Conservation (phyloP, 2,329 filamentous ascomycete genomes). For the Nemania sp. region DNA sequence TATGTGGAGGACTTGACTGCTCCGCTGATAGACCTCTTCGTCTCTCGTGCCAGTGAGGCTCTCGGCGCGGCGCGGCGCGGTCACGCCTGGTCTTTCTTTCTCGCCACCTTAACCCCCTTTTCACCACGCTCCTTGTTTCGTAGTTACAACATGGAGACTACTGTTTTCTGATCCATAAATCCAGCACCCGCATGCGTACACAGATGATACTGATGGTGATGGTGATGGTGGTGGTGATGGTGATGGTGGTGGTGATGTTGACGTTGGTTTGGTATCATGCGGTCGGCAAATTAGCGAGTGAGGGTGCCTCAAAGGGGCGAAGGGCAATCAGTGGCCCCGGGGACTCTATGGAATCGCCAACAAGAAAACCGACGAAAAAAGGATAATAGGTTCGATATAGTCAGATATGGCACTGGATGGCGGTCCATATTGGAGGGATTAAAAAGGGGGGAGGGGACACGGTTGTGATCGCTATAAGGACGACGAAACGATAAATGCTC, state of each 20-base stretch:
- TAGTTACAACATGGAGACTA: slow-evolving; percentile 1
- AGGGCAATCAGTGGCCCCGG: slow-evolving; percentile 23
- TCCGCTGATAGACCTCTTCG: too few relatives aligned
- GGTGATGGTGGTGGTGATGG: background rate
- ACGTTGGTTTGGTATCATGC: slow-evolving; percentile 26
- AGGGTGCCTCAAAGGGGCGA: slow-evolving; percentile 1
- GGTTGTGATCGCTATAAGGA: background rate
- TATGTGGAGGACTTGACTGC: too few relatives aligned
- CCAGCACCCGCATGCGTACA: background rate
- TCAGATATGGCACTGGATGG: background rate
- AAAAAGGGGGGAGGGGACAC: background rate
- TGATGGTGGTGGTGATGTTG: background rate
- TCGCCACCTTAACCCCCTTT: background rate
- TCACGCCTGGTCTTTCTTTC: background rate
- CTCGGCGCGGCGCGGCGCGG: too few relatives aligned
- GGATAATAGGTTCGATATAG: background rate
- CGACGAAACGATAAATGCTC: slow-evolving; percentile 7
- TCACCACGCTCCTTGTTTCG: background rate
- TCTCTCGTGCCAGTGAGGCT: too few relatives aligned
- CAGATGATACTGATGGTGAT: background rate
- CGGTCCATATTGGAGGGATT: background rate
- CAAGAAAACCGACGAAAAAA: background rate
- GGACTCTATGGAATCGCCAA: slow-evolving; percentile 16
- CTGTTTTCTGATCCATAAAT: background rate
- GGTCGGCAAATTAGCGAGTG: slow-evolving; percentile 19